Evolutionary conservation across 2,329 filamentous ascomycete genomes (phyloP).

Genomic region (Fusarium luffae): DNA sequence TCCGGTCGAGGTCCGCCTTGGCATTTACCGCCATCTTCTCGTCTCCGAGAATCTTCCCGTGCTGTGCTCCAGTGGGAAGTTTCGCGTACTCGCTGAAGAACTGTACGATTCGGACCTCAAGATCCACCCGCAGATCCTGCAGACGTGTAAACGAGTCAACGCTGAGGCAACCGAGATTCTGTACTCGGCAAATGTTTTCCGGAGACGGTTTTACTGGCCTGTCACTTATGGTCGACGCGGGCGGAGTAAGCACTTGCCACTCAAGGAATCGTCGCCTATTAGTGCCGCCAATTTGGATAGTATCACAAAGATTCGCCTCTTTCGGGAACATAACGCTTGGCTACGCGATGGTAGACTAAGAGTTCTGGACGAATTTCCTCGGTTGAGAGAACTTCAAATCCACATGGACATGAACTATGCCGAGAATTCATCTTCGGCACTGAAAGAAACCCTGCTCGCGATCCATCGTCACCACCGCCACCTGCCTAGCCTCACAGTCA

Average conservation of each 20-base stretch:
- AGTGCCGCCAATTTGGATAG: not conserved
- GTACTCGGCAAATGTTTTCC: slow-evolving; percentile 20
- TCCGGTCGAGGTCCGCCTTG: slow-evolving; percentile 18
- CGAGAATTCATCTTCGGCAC: not conserved
- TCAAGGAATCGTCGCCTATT: slow-evolving; percentile 8
- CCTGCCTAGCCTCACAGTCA: not conserved
- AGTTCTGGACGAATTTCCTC: slow-evolving; percentile 11
- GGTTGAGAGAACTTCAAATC: slow-evolving; percentile 14
- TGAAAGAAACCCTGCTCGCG: not conserved
- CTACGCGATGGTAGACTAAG: not conserved
- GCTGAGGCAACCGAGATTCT: slow-evolving; percentile 16
- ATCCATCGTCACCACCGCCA: not conserved
- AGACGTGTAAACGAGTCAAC: slow-evolving; percentile 12
- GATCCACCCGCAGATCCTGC: slow-evolving; percentile 2
- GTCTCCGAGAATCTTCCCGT: not conserved
- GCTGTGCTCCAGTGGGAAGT: not conserved
- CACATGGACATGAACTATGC: slow-evolving; percentile 1
- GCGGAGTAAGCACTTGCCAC: not conserved
- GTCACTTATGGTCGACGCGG: not conserved
- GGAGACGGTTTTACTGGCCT: slow-evolving; percentile 8
- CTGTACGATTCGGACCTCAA: not conserved
- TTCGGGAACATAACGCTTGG: not conserved
- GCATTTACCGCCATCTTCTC: slow-evolving; percentile 26
- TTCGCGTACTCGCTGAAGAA: slow-evolving; percentile 8
- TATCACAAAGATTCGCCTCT: slow-evolving; percentile 6